These are phyloP conservation scores for Pichia cephalocereana DNA, from an alignment of 805 yeast species.

Conservation along the genomic window DNA sequence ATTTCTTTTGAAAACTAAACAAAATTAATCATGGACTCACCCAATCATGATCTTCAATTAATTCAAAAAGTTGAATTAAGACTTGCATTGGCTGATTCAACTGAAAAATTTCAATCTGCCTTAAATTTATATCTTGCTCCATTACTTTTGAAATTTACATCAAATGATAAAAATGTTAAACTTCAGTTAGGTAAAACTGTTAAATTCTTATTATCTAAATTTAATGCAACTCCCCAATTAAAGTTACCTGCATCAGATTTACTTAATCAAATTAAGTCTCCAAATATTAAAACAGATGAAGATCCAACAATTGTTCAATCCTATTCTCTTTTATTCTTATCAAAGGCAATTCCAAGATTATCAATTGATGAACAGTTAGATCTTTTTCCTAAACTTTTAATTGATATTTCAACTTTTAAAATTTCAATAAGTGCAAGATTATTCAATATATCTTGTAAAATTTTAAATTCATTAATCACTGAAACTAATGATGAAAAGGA, in stretches of 20 bases:
- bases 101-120: conserved; percentile 51
- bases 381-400: conserved; percentile 40
- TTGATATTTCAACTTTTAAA: conserved; percentile 34
- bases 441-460: conserved; percentile 50
- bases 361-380: conserved; percentile 25
- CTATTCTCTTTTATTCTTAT: conserved; percentile 55
- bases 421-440: conserved; percentile 38
- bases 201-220: conserved; percentile 57
- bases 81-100: conserved; percentile 66
- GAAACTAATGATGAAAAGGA: background rate
- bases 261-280: conserved; percentile 51
- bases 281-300: conserved; percentile 33
- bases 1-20: background rate
- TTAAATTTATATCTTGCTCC: conserved; percentile 66
- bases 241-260: conserved; percentile 57
- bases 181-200: conserved; percentile 53
- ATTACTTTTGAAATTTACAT: conserved; percentile 64
- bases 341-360: conserved; percentile 59
- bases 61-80: conserved; percentile 75
- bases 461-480: conserved; percentile 24
- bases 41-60: conserved; percentile 42
- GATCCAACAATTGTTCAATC: conserved; percentile 46
- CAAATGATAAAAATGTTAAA: conserved; percentile 59
- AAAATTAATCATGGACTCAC: conserved; percentile 10
- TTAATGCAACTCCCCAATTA: conserved; percentile 46